Evolutionary conservation across 495 filamentous ascomycete species (phyloP), one percentile per base, ranked within the genome.

Genomic region (Pyrenopolyporus hunteri): DNA sequence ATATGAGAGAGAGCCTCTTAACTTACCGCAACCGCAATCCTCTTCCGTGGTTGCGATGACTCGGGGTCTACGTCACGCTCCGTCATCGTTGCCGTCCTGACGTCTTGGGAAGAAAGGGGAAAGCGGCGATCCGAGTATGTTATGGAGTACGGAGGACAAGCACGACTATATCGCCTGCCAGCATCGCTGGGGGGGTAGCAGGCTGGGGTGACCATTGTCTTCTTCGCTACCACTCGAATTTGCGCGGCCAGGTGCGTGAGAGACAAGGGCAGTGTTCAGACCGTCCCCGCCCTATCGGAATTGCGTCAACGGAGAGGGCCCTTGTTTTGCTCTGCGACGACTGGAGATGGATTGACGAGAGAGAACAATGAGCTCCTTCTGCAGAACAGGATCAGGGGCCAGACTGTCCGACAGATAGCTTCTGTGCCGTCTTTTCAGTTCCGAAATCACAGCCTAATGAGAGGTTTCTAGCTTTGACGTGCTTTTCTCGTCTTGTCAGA

Each of bases 21-120:
- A 67, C 87, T 76, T 82, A 92, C 89, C 31, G 89, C 89, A 29
- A 92, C 83, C 14, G 83, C 83, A 62, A 88, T 90, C 48, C 89
- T 70, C 67, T 82, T 82, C 35, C 82, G 74, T 40, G 80, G 77
- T 20, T 76, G 75, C 11, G 71, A 49, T 23, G 71, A 64, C n/a
- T 80, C 76, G 8, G 71, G 55, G 31, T 78, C 77, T 6, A 69
- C 49, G 22, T 73, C 74, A 8, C 64, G 57, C 23, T 80, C 78
- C n/a, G 72, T 61, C 78, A 80, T 80, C 28, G 58, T 70, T 33
- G 68, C 29, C 8, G 71, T 39, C 55, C 73, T 58, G 4, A 48
- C 63, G 33, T 76, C 72, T 65, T 74, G 73, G 7, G 64, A 66
- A 19, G 73, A 63, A 6, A 71, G 64, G 17, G 71, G 71, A 48